These are phyloP conservation scores for Trichoderma sp. DNA, from an alignment of 2,329 filamentous ascomycete species.

Conservation along the genomic window DNA sequence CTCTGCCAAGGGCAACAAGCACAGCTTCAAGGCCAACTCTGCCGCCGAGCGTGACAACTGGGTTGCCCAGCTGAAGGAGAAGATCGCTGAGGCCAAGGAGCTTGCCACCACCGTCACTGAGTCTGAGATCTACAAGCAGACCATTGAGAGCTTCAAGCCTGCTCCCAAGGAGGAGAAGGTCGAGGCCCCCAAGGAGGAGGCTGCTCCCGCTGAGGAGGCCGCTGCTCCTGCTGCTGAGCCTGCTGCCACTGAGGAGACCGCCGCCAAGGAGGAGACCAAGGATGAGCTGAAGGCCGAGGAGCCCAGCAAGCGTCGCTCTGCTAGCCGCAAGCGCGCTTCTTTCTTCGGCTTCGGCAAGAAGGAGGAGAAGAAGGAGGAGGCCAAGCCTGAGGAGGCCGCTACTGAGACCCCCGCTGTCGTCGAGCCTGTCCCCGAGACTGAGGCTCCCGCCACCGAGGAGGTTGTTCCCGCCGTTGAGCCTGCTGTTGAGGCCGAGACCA, in stretches of 20 bases:
- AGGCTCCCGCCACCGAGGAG: conserved; percentile 36
- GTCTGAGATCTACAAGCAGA: conserved; percentile 85
- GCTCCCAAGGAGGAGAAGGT: conserved; percentile 33
- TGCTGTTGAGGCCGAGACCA: conserved; percentile 30
- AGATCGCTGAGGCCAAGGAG: conserved; percentile 82
- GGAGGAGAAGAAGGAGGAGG: conserved; percentile 45
- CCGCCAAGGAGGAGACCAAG: conserved; percentile 37
- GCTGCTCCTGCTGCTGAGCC: conserved; percentile 35
- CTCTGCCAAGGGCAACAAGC: conserved; percentile 83
- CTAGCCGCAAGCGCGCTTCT: conserved; percentile 63
- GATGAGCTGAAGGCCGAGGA: conserved; percentile 56
- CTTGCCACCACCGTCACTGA: conserved; percentile 68
- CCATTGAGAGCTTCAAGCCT: conserved; percentile 67
- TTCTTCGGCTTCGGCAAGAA: conserved; percentile 63
- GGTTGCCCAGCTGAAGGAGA: conserved; percentile 78
- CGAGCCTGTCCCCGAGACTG: conserved; percentile 36
- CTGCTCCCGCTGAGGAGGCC: conserved; percentile 31
- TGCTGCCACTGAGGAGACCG: conserved; percentile 38
- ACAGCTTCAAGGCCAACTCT: conserved; percentile 81
- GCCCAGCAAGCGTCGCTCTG: conserved; percentile 54
- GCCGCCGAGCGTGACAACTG: conserved; percentile 85
- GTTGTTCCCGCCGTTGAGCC: conserved; percentile 31
- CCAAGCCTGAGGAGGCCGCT: conserved; percentile 31
- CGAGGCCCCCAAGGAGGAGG: conserved; percentile 26
- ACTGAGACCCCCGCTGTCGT: conserved; percentile 36